A percentile compares a stretch with the other conserved stretches of the same genome.
Conservation (phyloP, 164 flowering plant species). For the Chloranthus sessilifolius region DNA sequence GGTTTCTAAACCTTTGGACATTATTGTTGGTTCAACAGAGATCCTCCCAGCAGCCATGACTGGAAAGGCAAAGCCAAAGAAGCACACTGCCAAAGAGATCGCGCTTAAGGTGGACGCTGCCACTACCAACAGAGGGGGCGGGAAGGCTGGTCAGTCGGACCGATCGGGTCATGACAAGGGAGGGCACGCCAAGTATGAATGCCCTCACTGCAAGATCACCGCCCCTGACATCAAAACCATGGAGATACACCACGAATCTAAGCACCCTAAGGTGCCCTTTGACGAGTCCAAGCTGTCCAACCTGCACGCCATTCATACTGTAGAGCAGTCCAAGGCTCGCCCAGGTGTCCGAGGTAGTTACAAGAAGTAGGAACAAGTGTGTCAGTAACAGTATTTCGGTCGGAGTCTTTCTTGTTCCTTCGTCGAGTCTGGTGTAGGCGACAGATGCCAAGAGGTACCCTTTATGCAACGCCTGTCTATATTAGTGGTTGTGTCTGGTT, state of each 20-base stretch:
- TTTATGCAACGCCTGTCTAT: too few species aligned
- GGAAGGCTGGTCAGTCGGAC: slow-evolving; percentile 48
- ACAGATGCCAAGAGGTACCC: too few species aligned
- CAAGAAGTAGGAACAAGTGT: slow-evolving; percentile 30
- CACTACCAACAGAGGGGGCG: slow-evolving; percentile 63
- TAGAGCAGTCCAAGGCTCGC: slow-evolving; percentile 27
- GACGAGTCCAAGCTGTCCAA: slow-evolving; percentile 51
- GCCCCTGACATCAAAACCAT: slow-evolving; percentile 55
- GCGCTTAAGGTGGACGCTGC: slow-evolving; percentile 48
- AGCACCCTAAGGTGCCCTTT: slow-evolving; percentile 57
- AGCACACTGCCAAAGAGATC: slow-evolving; percentile 56
- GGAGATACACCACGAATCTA: slow-evolving; percentile 66
- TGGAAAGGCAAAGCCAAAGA: slow-evolving; percentile 74
- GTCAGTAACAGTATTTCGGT: too few species aligned
- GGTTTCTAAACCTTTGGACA: too few species aligned
- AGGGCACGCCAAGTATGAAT: slow-evolving; percentile 59
- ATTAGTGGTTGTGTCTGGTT: too few species aligned
- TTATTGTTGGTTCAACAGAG: too few species aligned
- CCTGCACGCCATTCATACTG: slow-evolving; percentile 28
- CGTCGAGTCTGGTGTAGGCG: too few species aligned
- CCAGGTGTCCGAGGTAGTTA: slow-evolving; percentile 44
- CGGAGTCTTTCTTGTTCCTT: too few species aligned
- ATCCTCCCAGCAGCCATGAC: slow-evolving; percentile 32
- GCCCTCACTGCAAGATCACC: slow-evolving; percentile 58
- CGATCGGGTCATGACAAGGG: slow-evolving; percentile 48